Percentiles rank a stretch among this genome's conserved stretches.
phyloP scores from a whole-genome alignment of 129 eudicot genomes.

The Flaveria trinervia region DNA sequence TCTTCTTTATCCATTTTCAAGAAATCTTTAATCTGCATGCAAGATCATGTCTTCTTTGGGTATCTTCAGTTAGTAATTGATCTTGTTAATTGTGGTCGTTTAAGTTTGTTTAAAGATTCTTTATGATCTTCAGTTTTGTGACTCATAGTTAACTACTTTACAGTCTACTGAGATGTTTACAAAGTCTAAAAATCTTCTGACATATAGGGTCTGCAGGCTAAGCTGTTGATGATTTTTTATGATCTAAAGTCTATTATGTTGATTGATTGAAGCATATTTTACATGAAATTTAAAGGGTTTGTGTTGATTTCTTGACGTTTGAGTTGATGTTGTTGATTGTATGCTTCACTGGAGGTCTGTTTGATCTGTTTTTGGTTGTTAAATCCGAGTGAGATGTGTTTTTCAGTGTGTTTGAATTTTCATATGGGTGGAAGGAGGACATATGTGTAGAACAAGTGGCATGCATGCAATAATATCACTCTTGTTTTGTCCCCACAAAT shows the following conservation, averaged over 20 bases:
- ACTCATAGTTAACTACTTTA: not conserved
- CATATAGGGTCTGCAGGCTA: not conserved
- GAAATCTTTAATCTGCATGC: conserved; percentile 1
- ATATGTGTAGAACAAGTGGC: conserved; percentile 56
- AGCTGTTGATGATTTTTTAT: not conserved
- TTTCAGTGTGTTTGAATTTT: conserved; percentile 19
- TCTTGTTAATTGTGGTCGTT: too few relatives aligned
- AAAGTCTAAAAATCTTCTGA: not conserved
- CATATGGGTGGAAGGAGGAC: conserved; percentile 24
- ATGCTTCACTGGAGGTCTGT: not conserved
- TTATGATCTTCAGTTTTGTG: not conserved
- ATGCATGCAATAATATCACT: conserved; percentile 48
- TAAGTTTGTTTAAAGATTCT: too few relatives aligned
- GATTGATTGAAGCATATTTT: not conserved
- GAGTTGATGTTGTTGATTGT: conserved; percentile 3
- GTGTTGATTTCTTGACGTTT: not conserved
- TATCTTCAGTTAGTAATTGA: not conserved
- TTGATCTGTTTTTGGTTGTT: conserved; percentile 9
- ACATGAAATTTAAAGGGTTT: not conserved
- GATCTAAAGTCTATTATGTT: not conserved
- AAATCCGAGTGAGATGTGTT: conserved; percentile 12
- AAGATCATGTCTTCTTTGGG: not conserved
- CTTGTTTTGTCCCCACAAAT: conserved; percentile 34
- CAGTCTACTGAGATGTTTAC: not conserved
- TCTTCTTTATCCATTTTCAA: conserved; percentile 4